Conservation (phyloP, 257 asterid species). For the Jasminum sambac region DNA sequence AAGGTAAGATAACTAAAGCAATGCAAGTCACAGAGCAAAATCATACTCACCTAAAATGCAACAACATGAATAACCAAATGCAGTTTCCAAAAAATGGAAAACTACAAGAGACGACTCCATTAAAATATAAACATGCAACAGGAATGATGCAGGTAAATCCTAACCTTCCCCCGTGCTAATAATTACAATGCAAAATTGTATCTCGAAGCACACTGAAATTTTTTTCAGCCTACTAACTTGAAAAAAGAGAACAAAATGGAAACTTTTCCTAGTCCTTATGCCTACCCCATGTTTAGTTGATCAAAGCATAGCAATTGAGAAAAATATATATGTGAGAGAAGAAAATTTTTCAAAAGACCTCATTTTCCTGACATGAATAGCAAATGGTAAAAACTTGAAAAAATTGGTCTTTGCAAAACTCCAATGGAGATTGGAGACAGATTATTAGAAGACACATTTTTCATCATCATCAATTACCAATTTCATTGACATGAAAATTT, state of each 20-base stretch:
- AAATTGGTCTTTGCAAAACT: neutral
- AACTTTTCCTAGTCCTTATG: neutral
- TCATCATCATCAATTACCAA: no score
- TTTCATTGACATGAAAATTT: neutral
- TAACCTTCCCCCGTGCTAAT: neutral
- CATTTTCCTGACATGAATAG: neutral
- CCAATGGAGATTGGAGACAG: no score
- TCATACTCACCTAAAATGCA: neutral
- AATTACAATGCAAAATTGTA: neutral
- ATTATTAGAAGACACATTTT: no score
- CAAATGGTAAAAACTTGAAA: neutral
- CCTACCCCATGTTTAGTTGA: neutral
- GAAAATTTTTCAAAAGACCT: neutral
- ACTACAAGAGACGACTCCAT: neutral
- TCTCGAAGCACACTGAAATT: neutral
- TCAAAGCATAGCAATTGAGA: slow-evolving; percentile 1
- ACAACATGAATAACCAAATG: slow-evolving; percentile 2
- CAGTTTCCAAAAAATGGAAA: neutral
- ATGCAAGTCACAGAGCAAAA: neutral
- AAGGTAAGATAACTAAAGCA: neutral
- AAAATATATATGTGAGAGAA: neutral
- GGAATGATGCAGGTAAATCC: neutral
- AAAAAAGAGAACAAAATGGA: no score
- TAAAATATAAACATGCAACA: neutral
- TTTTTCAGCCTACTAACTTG: neutral